These are phyloP conservation scores for Pleurotus cornucopiae DNA, from an alignment of 768 basidiomycete genomes.

Conservation along the genomic window DNA sequence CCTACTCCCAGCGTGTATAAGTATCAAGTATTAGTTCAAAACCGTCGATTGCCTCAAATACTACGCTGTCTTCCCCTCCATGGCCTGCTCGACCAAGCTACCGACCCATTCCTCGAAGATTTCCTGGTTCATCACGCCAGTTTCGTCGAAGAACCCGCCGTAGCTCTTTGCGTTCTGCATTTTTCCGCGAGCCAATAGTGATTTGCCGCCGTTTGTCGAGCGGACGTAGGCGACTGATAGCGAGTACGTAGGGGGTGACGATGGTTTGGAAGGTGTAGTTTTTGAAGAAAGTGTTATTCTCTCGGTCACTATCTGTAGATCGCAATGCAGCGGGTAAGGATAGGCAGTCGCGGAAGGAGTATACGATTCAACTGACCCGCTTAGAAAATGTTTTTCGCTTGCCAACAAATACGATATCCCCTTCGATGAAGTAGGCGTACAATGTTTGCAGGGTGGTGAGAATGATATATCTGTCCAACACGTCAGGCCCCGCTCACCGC, in stretches of 20 bases:
- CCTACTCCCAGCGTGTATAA: no score
- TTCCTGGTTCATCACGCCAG: slow-evolving; percentile 75
- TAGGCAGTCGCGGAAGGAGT: slow-evolving; percentile 18
- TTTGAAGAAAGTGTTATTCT: slow-evolving; percentile 75
- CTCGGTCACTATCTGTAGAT: slow-evolving; percentile 80
- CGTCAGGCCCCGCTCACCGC: not conserved
- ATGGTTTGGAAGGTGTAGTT: slow-evolving; percentile 51
- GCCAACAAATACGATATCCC: slow-evolving; percentile 81
- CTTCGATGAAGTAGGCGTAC: slow-evolving; percentile 85
- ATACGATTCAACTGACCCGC: slow-evolving; percentile 45
- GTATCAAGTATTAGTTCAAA: not conserved
- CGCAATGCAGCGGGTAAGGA: not conserved
- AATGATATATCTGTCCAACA: slow-evolving; percentile 59
- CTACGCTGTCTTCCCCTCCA: slow-evolving; percentile 61
- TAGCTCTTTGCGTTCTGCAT: slow-evolving; percentile 54
- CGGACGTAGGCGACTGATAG: slow-evolving; percentile 69
- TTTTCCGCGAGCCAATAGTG: slow-evolving; percentile 69
- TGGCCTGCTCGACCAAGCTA: slow-evolving; percentile 63
- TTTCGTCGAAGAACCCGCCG: slow-evolving; percentile 76
- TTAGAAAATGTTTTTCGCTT: slow-evolving; percentile 89
- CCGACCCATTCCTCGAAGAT: slow-evolving; percentile 78
- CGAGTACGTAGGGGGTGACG: slow-evolving; percentile 61
- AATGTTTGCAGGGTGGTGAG: slow-evolving; percentile 70
- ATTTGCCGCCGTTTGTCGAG: slow-evolving; percentile 83
- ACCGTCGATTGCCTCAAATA: not conserved